Evolutionary conservation across 257 asterid species (phyloP).

Genomic region (Solanum habrochaites): DNA sequence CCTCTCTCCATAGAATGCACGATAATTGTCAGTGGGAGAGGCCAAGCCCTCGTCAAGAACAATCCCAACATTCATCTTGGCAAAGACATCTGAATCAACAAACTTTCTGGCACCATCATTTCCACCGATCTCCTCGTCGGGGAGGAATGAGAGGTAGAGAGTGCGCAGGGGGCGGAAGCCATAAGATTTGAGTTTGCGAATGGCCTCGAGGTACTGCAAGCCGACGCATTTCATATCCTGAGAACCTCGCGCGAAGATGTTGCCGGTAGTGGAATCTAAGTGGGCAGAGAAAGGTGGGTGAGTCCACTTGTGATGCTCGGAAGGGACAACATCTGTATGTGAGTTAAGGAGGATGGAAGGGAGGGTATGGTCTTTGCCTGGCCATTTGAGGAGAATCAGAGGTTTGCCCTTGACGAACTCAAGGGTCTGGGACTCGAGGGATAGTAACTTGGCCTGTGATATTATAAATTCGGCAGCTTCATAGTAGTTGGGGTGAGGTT

Average conservation of each 20-base stretch:
- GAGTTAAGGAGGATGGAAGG: slow-evolving; percentile 89
- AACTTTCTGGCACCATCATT: slow-evolving; percentile 75
- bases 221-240: slow-evolving; percentile 98
- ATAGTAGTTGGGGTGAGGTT: slow-evolving; percentile 65
- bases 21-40: slow-evolving; percentile 50
- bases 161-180: slow-evolving; percentile 61
- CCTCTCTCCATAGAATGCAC: slow-evolving; percentile 81
- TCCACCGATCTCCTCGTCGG: slow-evolving; percentile 98
- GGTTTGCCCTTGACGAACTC: slow-evolving; percentile 71
- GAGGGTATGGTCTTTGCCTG: slow-evolving; percentile 52
- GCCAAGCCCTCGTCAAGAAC: slow-evolving; percentile 93
- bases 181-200: slow-evolving; percentile 54
- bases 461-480: slow-evolving; percentile 57
- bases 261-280: slow-evolving; percentile 47
- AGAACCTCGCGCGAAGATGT: slow-evolving; percentile 86
- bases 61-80: slow-evolving; percentile 71
- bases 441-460: slow-evolving; percentile 58
- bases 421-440: slow-evolving; percentile 38
- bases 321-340: slow-evolving; percentile 92
- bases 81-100: slow-evolving; percentile 53
- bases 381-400: slow-evolving; percentile 66
- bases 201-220: slow-evolving; percentile 84
- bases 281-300: slow-evolving; percentile 77
- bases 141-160: slow-evolving; percentile 76
- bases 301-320: slow-evolving; percentile 76